Base-by-base conservation (phyloP, 495 filamentous ascomycete species). In the Chaetomium fimeti region DNA sequence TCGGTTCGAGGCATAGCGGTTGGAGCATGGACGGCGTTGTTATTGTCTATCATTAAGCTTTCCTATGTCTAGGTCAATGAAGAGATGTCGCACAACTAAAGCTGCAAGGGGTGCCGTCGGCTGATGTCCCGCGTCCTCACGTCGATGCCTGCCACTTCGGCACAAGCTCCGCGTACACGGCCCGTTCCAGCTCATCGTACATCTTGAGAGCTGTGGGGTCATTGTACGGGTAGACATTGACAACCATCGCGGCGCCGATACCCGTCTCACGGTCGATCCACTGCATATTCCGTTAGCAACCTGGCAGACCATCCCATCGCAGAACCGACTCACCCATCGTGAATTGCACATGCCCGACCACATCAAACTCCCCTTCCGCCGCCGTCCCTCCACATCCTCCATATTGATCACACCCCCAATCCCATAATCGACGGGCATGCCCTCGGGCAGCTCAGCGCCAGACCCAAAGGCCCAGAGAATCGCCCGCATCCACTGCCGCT, bases 251-350 rank as follows among this genome's bases (percentile, higher is more conserved):
- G 0, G 57, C 73, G 3, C 55, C 74, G 32, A 77, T 74, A 3
- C 75, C 75, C 1, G 72, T 66, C 57, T 71, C 63, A 0, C 57
- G 75, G 45, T 78, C 76, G 25, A 78, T 72, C 72, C 75, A 77
- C 76, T 75, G 42, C 13, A 36, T 54, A 58, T 52, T 8, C 6
- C 6, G 40, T 53, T 45, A 22, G 56, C 61, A 27, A 62, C 22
- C 8, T 28, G 20, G 15, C 16, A 7, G 5, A n/a, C 3, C 27
- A 6, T 7, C 18, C 15, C 24, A 52, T 22, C 22, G 16, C 16
- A n/a, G 32, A n/a, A 29, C 22, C 18, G 16, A 68, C 74, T 69
- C 53, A 74, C 74, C 74, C 75, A 77, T 32, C 71, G 65, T 25
- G 61, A 25, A 65, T 71, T 74, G 24, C 51, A 32, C 57, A 71